Evolutionary conservation across 2,329 filamentous ascomycete species (phyloP), one percentile per base, ranked within the genome.

Genomic region (Phoma herbarum): DNA sequence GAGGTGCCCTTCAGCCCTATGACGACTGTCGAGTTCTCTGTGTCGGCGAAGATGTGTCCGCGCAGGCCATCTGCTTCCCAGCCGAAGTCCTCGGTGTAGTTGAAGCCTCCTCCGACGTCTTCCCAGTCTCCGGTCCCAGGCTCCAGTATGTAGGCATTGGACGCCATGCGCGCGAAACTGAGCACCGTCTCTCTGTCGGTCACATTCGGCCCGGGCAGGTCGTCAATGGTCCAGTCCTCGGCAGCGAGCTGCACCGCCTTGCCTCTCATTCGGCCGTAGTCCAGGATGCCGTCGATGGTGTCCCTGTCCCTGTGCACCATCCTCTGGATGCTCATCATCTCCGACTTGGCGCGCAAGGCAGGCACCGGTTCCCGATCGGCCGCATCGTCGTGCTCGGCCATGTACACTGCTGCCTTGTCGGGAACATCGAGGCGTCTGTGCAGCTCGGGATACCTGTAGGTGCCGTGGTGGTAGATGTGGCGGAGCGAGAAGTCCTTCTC

Each of bases 401-500:
- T 80, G 79, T 85, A 90, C 44, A 94, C 79, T 31, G 83, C 78
- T 16, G 88, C 84, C 43, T 87, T 81, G 10, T 83, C 78, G 20
- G 85, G 79, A 29, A 97, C 81, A 75, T 98, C 92, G 61, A 90
- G 83, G 67, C 87, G 88, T 58, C 89, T 85, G 76, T 97, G 92
- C 16, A 97, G 85, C 5, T 84, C 78, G 2, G 93, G 93, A 67
- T 96, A 86, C 66, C 85, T 63, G 76, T 94, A 86, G 39, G 92
- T 90, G 58, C 94, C 94, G 79, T 97, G 93, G 75, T 97, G 93
- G 79, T 92, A 95, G 71, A 98, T 89, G 78, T 99, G 94, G 69
- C 92, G 89, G 56, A 99, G 85, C 8, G 74, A 66, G 60, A 77
- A 75, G 28, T 75, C 69, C 55, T 65, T 71, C 37, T 67, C 65